Percentiles rank a stretch among this genome's conserved stretches.
phyloP scores from a whole-genome alignment of 208 protist genomes.

The Trypanosoma lewisi region DNA sequence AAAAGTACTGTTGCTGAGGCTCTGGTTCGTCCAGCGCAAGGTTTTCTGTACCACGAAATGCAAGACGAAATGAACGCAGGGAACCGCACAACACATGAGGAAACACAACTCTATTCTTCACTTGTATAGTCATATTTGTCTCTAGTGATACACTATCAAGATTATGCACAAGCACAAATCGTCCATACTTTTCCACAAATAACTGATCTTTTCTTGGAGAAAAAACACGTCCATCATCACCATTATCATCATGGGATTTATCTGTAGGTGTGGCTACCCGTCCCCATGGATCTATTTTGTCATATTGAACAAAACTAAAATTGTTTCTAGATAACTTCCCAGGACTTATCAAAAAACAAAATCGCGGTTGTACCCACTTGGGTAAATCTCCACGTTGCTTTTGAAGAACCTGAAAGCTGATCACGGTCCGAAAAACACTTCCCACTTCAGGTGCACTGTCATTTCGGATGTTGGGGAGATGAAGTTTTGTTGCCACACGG shows the following conservation, averaged over 20 bases:
- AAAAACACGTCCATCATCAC: too few relatives aligned
- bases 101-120: slow-evolving; percentile 32
- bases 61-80: slow-evolving; percentile 61
- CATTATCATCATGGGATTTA: slow-evolving; percentile 6
- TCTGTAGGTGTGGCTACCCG: slow-evolving; percentile 6
- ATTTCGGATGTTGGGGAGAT: slow-evolving; percentile 55
- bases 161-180: slow-evolving; percentile 51
- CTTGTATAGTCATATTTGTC: slow-evolving; percentile 43
- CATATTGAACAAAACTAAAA: slow-evolving; percentile 48
- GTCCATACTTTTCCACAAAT: slow-evolving; percentile 33
- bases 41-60: slow-evolving; percentile 44
- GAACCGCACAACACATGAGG: slow-evolving; percentile 65
- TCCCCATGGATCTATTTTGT: slow-evolving; percentile 35
- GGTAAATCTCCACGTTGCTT: slow-evolving; percentile 12
- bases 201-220: slow-evolving; percentile 1
- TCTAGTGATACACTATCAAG: slow-evolving; percentile 55
- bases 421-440: slow-evolving; percentile 45
- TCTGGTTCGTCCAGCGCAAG: slow-evolving; percentile 58
- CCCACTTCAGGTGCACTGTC: slow-evolving; percentile 31
- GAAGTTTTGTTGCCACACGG: slow-evolving; percentile 44
- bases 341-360: slow-evolving; percentile 58
- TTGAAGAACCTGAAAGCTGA: slow-evolving; percentile 53
- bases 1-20: slow-evolving; percentile 74
- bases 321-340: slow-evolving; percentile 22
- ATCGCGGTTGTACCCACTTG: slow-evolving; percentile 37